A percentile compares a stretch with the other conserved stretches of the same genome.
Evolutionary conservation across 2,329 filamentous ascomycete genomes (phyloP).

Genomic region (Elsinoe perseae): DNA sequence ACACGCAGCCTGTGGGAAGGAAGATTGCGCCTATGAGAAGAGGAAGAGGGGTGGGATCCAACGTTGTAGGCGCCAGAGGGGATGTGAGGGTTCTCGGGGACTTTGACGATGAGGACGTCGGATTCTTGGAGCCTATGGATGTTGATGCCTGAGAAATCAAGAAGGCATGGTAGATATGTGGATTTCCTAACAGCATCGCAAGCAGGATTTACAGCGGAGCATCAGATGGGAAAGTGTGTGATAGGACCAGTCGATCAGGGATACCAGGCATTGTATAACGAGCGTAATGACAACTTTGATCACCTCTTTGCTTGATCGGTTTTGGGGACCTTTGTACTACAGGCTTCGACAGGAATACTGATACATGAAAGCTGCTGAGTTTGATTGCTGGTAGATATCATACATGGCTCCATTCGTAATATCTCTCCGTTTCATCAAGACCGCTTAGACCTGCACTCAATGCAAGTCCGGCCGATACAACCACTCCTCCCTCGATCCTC

Average conservation of each 20-base stretch:
- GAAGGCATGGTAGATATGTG: no score
- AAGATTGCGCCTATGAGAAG: conserved; percentile 30
- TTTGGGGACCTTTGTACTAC: no score
- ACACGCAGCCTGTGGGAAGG: conserved; percentile 20
- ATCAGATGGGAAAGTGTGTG: background rate
- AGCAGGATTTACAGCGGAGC: background rate
- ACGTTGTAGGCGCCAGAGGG: background rate
- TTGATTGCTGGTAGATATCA: no score
- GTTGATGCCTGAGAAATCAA: conserved; percentile 10
- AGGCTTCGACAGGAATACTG: no score
- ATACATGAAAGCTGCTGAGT: no score
- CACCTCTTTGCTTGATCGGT: background rate
- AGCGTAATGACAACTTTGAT: background rate
- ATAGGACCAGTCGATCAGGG: background rate
- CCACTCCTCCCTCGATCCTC: conserved; percentile 28
- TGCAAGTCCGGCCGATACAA: conserved; percentile 23
- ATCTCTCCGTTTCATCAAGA: background rate
- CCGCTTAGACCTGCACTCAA: background rate
- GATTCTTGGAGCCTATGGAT: conserved; percentile 14
- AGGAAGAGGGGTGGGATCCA: conserved; percentile 22
- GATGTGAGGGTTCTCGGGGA: conserved; percentile 10
- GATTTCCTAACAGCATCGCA: no score
- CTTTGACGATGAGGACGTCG: conserved; percentile 15
- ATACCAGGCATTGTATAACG: conserved; percentile 1
- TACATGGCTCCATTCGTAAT: background rate